Percentiles rank a stretch among this genome's conserved stretches.
Conservation (phyloP, 768 basidiomycete genomes). For the Mycena vulgaris region DNA sequence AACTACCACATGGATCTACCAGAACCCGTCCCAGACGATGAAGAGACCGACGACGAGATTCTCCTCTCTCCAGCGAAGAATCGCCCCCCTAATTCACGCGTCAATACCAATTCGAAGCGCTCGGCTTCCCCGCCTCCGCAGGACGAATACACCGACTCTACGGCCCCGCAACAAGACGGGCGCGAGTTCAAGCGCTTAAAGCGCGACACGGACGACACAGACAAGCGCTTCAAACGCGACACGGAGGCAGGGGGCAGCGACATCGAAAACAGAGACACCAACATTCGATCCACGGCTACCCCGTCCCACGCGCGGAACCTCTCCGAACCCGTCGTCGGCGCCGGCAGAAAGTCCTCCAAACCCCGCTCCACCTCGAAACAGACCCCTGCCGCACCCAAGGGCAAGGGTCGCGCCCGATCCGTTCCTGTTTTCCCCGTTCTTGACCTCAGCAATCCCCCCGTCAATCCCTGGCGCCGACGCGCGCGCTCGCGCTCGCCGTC, state of each 20-base stretch:
- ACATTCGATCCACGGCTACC: slow-evolving; percentile 32
- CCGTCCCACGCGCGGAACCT: slow-evolving; percentile 51
- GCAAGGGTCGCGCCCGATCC: slow-evolving; percentile 57
- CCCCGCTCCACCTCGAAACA: slow-evolving; percentile 47
- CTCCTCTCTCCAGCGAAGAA: slow-evolving; percentile 60
- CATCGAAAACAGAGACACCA: slow-evolving; percentile 33
- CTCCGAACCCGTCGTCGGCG: slow-evolving; percentile 51
- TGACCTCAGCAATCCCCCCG: slow-evolving; percentile 60
- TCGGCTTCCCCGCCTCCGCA: slow-evolving; percentile 52
- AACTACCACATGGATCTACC: slow-evolving; percentile 40
- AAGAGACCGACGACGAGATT: slow-evolving; percentile 63
- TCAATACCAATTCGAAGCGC: slow-evolving; percentile 51
- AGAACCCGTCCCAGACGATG: slow-evolving; percentile 37
- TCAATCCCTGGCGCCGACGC: slow-evolving; percentile 56
- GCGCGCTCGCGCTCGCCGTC: slow-evolving; percentile 60
- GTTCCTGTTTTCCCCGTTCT: slow-evolving; percentile 61
- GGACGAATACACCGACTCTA: slow-evolving; percentile 32
- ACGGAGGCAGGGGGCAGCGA: slow-evolving; percentile 26
- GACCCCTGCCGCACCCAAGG: slow-evolving; percentile 42
- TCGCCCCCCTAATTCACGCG: slow-evolving; percentile 31
- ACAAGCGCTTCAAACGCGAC: slow-evolving; percentile 10
- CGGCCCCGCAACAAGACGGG: slow-evolving; percentile 15
- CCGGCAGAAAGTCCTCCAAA: slow-evolving; percentile 41
- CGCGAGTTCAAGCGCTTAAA: slow-evolving; percentile 34
- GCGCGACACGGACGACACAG: slow-evolving; percentile 30